A percentile compares a stretch with the other conserved stretches of the same genome.
Conservation (phyloP, 2,329 filamentous ascomycete genomes). For the Clonostachys rhizophaga region DNA sequence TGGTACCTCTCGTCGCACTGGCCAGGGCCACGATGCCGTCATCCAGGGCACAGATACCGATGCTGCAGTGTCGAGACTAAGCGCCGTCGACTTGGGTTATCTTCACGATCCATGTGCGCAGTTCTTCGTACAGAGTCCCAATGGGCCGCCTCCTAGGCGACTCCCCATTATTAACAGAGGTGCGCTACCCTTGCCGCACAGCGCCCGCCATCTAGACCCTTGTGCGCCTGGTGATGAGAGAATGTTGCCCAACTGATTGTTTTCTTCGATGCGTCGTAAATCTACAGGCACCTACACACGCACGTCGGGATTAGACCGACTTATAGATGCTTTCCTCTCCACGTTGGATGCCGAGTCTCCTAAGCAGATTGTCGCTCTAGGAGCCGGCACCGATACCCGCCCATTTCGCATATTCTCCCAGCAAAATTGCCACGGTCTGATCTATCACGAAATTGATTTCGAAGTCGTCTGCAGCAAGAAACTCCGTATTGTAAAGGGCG, state of each 20-base stretch:
- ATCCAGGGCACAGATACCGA: slow-evolving; percentile 91
- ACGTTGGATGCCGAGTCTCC: slow-evolving; percentile 13
- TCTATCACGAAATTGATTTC: slow-evolving; percentile 95
- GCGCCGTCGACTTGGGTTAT: slow-evolving; percentile 82
- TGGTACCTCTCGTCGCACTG: slow-evolving; percentile 8
- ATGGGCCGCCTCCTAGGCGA: slow-evolving; percentile 52
- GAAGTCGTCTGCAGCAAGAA: slow-evolving; percentile 67
- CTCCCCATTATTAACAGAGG: slow-evolving; percentile 94
- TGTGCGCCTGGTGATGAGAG: not conserved
- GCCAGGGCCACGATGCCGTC: slow-evolving; percentile 55
- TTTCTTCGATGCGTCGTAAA: not conserved
- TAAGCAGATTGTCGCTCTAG: slow-evolving; percentile 85
- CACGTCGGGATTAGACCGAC: slow-evolving; percentile 74
- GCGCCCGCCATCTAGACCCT: not conserved
- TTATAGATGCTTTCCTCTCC: slow-evolving; percentile 69
- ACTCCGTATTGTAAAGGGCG: slow-evolving; percentile 45
- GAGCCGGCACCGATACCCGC: slow-evolving; percentile 90
- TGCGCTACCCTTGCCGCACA: slow-evolving; percentile 26
- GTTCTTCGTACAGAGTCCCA: slow-evolving; percentile 54
- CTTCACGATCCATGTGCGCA: slow-evolving; percentile 75
- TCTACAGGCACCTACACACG: slow-evolving; percentile 84
- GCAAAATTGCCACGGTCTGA: slow-evolving; percentile 32
- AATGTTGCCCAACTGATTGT: slow-evolving; percentile 4
- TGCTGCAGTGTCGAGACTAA: slow-evolving; percentile 82
- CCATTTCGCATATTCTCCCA: slow-evolving; percentile 68